Percentiles rank a stretch among this genome's conserved stretches.
Evolutionary conservation across 2,329 filamentous ascomycete species (phyloP).

Genomic region (Venturia aucupariae): DNA sequence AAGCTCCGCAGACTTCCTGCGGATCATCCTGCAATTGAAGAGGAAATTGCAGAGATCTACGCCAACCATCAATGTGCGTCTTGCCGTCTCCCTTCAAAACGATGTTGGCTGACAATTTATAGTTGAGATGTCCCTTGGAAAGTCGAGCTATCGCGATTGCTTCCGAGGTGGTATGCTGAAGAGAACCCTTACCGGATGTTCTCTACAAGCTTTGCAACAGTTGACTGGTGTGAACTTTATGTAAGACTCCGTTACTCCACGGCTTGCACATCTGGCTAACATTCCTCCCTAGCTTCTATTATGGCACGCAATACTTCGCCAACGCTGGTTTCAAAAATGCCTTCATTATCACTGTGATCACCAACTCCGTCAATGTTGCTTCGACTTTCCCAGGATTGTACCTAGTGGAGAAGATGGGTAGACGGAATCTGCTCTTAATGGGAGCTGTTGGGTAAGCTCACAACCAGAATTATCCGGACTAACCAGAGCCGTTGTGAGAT

Average conservation of each 20-base stretch:
- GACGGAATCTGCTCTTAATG: conserved; percentile 63
- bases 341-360: conserved; percentile 65
- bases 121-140: conserved; percentile 56
- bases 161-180: conserved; percentile 40
- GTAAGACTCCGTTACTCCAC: conserved; percentile 20
- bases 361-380: conserved; percentile 66
- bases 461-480: background rate
- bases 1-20: conserved; percentile 52
- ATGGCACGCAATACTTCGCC: conserved; percentile 29
- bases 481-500: background rate
- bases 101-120: conserved; percentile 23
- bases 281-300: background rate
- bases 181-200: conserved; percentile 62
- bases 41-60: conserved; percentile 52
- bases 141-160: conserved; percentile 32
- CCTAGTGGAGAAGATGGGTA: conserved; percentile 68
- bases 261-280: background rate
- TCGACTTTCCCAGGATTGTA: conserved; percentile 63
- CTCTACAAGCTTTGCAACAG: conserved; percentile 70
- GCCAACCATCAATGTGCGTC: conserved; percentile 50
- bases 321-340: conserved; percentile 37
- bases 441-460: conserved; percentile 51
- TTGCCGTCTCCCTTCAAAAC: background rate
- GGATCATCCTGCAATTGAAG: conserved; percentile 48
- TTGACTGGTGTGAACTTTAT: conserved; percentile 46